Percentiles rank a stretch among this genome's conserved stretches.
phyloP scores from a whole-genome alignment of 2,329 filamentous ascomycete genomes.

The Diplodia scrobiculata region DNA sequence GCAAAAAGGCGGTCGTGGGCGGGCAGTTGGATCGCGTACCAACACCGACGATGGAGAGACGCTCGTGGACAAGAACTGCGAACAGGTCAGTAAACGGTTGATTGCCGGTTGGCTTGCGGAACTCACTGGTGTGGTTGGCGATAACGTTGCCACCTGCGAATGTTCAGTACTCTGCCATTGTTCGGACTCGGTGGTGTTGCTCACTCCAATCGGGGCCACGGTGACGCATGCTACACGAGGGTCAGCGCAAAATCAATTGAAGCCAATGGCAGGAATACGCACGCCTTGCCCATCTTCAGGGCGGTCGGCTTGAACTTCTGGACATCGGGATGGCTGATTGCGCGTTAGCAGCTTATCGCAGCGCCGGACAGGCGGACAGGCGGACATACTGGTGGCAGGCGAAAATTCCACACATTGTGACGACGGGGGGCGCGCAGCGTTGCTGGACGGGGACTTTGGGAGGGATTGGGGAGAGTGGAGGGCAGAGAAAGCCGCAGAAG shows the following conservation, averaged over 20 bases:
- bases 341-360: slow-evolving; percentile 38
- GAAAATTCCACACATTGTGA: slow-evolving; percentile 94
- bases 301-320: slow-evolving; percentile 95
- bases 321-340: slow-evolving; percentile 77
- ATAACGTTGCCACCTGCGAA: slow-evolving; percentile 79
- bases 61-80: slow-evolving; percentile 87
- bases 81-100: slow-evolving; percentile 34
- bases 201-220: slow-evolving; percentile 98
- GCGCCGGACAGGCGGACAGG: slow-evolving; percentile 37
- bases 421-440: slow-evolving; percentile 28
- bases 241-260: slow-evolving; percentile 36
- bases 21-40: slow-evolving; percentile 58
- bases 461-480: slow-evolving; percentile 22
- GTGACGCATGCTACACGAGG: slow-evolving; percentile 75
- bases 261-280: slow-evolving; percentile 48
- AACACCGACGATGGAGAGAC: slow-evolving; percentile 95
- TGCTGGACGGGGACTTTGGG: not conserved
- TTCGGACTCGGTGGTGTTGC: slow-evolving; percentile 44
- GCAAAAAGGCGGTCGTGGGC: slow-evolving; percentile 17
- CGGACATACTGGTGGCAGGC: slow-evolving; percentile 76
- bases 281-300: slow-evolving; percentile 92
- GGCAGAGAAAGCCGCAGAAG: slow-evolving; percentile 14
- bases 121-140: slow-evolving; percentile 83
- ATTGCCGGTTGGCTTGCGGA: not conserved
- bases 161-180: slow-evolving; percentile 38